phyloP scores from a whole-genome alignment of 306 rosid genomes.

The Trifolium fragiferum region DNA sequence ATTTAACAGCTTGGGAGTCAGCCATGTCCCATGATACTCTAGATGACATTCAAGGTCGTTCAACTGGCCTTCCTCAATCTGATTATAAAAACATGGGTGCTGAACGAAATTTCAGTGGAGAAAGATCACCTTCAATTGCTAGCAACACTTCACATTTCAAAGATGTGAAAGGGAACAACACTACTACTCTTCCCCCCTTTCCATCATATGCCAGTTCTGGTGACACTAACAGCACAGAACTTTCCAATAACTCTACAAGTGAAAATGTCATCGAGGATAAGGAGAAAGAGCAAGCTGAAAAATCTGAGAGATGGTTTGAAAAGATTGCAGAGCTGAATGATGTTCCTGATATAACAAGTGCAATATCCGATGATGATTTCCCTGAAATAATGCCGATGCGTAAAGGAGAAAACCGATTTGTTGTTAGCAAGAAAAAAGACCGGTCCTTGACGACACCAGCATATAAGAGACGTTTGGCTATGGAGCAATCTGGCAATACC shows the following conservation, averaged over 20 bases:
- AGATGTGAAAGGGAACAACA: slow-evolving; percentile 44
- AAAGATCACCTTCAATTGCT: slow-evolving; percentile 33
- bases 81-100: slow-evolving; percentile 36
- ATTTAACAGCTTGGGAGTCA: slow-evolving; percentile 36
- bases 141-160: slow-evolving; percentile 42
- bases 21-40: slow-evolving; percentile 41
- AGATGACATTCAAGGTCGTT: slow-evolving; percentile 48
- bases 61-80: slow-evolving; percentile 46
- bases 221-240: slow-evolving; percentile 37
- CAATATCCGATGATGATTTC: slow-evolving; percentile 80
- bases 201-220: slow-evolving; percentile 50
- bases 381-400: slow-evolving; percentile 96
- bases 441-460: slow-evolving; percentile 86
- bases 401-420: slow-evolving; percentile 92
- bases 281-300: slow-evolving; percentile 72
- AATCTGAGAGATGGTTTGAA: slow-evolving; percentile 90
- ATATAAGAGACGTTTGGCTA: slow-evolving; percentile 75
- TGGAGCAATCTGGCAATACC: slow-evolving; percentile 69
- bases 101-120: slow-evolving; percentile 41
- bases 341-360: slow-evolving; percentile 64
- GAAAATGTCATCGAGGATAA: slow-evolving; percentile 45
- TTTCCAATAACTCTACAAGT: slow-evolving; percentile 38
- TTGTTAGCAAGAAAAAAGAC: slow-evolving; percentile 86
- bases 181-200: slow-evolving; percentile 57
- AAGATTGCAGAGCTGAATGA: slow-evolving; percentile 81